Conservation (phyloP, 306 rosid species). For the Acacia melanoxylon region DNA sequence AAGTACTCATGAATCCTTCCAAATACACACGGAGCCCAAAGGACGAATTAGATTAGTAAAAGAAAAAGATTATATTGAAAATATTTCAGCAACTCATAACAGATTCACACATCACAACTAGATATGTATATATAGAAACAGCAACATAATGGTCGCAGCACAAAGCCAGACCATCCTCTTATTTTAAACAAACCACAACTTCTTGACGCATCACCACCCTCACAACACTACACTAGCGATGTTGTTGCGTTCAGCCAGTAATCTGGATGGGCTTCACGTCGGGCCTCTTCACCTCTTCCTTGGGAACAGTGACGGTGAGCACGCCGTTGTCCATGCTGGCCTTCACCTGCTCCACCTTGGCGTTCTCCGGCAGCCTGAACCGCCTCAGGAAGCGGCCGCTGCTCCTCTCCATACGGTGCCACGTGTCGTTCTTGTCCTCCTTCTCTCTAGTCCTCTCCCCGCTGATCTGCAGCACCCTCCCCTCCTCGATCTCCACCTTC, state of each 20-base stretch:
- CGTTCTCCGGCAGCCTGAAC: conserved; percentile 46
- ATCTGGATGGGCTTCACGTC: conserved; percentile 38
- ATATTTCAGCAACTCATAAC: not conserved
- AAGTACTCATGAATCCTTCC: not conserved
- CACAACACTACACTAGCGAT: not conserved
- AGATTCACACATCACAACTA: not conserved
- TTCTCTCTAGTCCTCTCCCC: conserved; percentile 43
- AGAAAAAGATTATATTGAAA: no score
- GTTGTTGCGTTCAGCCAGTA: not conserved
- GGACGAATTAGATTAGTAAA: not conserved
- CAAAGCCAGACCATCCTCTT: not conserved
- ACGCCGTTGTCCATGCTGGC: conserved; percentile 42
- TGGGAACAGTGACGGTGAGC: conserved; percentile 41
- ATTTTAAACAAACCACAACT: not conserved
- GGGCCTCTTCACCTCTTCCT: conserved; percentile 35
- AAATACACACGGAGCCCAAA: not conserved
- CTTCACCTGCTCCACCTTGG: conserved; percentile 36
- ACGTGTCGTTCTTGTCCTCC: conserved; percentile 38
- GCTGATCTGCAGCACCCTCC: conserved; percentile 35
- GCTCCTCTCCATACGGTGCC: conserved; percentile 47
- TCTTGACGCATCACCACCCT: not conserved
- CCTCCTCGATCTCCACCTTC: conserved; percentile 44
- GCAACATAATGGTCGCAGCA: not conserved
- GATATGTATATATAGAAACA: not conserved
- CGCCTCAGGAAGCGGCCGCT: conserved; percentile 40